A percentile compares a stretch with the other conserved stretches of the same genome.
These are phyloP conservation scores for Penicillium sp. DNA, from an alignment of 2,329 filamentous ascomycete genomes.

Conservation along the genomic window DNA sequence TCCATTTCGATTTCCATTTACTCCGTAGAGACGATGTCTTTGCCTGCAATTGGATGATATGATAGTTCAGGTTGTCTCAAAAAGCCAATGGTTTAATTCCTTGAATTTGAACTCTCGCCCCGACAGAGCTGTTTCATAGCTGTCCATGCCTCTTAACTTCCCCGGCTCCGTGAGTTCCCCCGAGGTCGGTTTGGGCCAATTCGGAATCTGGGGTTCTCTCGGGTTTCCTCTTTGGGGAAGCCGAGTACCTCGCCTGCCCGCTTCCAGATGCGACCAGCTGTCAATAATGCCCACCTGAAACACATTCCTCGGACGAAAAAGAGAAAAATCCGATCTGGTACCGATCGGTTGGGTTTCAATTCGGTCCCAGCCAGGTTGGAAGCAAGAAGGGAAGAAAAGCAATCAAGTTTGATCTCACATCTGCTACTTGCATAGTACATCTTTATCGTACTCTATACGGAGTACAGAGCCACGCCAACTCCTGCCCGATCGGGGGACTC, in stretches of 20 bases:
- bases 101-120: background rate
- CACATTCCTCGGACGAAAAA: background rate
- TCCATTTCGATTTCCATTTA: background rate
- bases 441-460: no score
- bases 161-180: slow-evolving; percentile 3
- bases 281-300: background rate
- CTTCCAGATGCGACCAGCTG: background rate
- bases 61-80: no score
- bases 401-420: background rate
- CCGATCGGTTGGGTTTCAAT: background rate
- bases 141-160: no score
- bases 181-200: slow-evolving; percentile 1
- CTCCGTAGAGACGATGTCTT: no score
- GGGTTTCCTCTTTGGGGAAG: slow-evolving; percentile 5
- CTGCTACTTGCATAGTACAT: no score
- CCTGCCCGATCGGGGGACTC: slow-evolving; percentile 13
- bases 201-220: slow-evolving; percentile 7
- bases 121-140: no score
- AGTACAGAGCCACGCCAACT: slow-evolving; percentile 11
- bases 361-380: background rate
- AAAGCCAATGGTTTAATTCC: background rate
- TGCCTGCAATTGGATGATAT: no score
- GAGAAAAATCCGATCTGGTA: background rate
- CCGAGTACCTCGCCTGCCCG: background rate
- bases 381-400: background rate